Evolutionary conservation across 371 early-diverging fungal species (phyloP).

Genomic region (Lichtheimia corymbifera): DNA sequence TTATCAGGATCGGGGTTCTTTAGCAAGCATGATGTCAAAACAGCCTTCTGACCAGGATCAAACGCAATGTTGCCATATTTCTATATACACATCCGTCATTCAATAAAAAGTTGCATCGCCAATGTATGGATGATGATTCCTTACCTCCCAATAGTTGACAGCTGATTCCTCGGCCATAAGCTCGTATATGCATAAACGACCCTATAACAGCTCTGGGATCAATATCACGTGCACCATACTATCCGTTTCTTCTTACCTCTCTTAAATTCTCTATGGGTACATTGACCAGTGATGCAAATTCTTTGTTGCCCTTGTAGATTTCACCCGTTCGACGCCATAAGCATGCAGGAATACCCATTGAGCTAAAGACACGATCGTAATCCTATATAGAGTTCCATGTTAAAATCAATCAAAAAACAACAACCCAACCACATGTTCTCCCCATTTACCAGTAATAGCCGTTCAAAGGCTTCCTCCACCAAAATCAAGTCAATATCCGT

Average conservation of each 20-base stretch:
- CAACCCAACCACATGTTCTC: background rate
- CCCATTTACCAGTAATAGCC: constrained; percentile 67
- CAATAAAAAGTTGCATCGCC: background rate
- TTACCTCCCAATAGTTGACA: constrained; percentile 85
- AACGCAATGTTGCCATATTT: constrained; percentile 95
- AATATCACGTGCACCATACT: background rate
- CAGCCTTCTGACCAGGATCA: constrained; percentile 93
- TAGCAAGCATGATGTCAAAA: constrained; percentile 83
- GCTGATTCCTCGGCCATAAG: constrained; percentile 91
- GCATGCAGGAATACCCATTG: constrained; percentile 94
- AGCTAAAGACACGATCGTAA: constrained; percentile 89
- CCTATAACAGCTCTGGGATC: constrained; percentile 26
- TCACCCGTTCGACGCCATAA: constrained; percentile 95
- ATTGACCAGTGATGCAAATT: constrained; percentile 87
- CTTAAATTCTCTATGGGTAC: constrained; percentile 74
- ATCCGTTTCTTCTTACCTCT: constrained; percentile 54
- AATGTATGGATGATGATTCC: constrained; percentile 7
- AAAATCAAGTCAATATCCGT: constrained; percentile 91
- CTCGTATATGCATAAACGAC: constrained; percentile 86
- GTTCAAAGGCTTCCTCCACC: constrained; percentile 94
- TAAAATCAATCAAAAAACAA: background rate
- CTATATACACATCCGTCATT: constrained; percentile 29
- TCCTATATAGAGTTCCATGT: constrained; percentile 48
- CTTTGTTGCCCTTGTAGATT: constrained; percentile 92
- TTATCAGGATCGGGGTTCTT: constrained; percentile 59